Conservation (phyloP, 768 basidiomycete genomes). For the Asterophora parasitica region DNA sequence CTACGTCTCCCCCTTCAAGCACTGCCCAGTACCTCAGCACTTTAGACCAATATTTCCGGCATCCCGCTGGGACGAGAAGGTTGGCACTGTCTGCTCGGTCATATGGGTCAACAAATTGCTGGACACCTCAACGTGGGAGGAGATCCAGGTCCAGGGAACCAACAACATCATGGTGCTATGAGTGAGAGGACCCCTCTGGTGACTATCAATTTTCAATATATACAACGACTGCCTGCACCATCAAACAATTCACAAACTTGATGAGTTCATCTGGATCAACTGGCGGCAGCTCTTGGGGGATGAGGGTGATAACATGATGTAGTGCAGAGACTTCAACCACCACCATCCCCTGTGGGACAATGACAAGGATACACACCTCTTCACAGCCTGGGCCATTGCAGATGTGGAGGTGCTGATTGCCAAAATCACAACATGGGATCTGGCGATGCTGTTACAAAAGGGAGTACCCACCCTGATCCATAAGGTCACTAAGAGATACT, state of each 20-base stretch:
- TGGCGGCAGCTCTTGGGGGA: background rate
- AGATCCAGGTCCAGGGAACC: background rate
- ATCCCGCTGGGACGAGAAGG: background rate
- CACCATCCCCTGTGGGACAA: slow-evolving; percentile 39
- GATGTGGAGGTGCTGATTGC: slow-evolving; percentile 12
- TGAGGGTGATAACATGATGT: slow-evolving; percentile 12
- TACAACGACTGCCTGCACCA: background rate
- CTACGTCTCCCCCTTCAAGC: background rate
- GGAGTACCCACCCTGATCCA: too few species aligned
- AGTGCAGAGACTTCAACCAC: slow-evolving; percentile 6
- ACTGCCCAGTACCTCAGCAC: background rate
- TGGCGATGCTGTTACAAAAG: background rate
- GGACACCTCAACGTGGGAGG: background rate
- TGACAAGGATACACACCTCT: slow-evolving; percentile 21
- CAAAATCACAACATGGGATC: background rate
- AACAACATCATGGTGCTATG: background rate
- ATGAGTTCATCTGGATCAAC: background rate
- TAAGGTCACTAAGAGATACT: too few species aligned
- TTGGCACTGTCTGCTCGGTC: background rate
- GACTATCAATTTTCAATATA: slow-evolving; percentile 2
- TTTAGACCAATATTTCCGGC: background rate
- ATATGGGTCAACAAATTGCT: background rate
- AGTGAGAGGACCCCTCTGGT: background rate
- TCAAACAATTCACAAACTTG: background rate
- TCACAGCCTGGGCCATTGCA: slow-evolving; percentile 11